Conservation (phyloP, 2,329 filamentous ascomycete species). For the Pestalotiopsis sp. region DNA sequence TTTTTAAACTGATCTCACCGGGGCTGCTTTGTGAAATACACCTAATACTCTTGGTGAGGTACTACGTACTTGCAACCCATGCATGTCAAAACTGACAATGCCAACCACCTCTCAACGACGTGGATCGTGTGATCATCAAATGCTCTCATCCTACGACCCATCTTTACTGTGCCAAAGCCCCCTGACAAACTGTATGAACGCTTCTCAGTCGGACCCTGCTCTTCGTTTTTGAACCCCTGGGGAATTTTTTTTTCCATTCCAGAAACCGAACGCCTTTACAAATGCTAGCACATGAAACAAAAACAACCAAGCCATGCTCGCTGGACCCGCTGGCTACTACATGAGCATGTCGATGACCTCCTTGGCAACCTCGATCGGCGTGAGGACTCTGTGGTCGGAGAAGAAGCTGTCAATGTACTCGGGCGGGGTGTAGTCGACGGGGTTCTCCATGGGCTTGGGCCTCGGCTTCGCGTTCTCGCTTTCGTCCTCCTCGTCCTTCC, state of each 20-base stretch:
- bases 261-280: conserved; percentile 1
- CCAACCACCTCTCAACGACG: not conserved
- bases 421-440: conserved; percentile 32
- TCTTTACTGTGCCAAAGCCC: not conserved
- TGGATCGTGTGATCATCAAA: not conserved
- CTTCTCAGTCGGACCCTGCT: not conserved
- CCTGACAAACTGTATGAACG: not conserved
- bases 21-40: not conserved
- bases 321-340: conserved; percentile 12
- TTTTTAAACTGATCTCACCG: not conserved
- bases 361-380: conserved; percentile 30
- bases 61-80: not conserved
- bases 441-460: conserved; percentile 17
- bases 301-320: conserved; percentile 5
- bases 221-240: not conserved
- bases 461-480: conserved; percentile 9
- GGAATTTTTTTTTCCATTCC: not conserved
- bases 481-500: conserved; percentile 16
- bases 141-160: not conserved
- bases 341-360: conserved; percentile 35
- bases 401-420: conserved; percentile 32
- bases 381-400: conserved; percentile 31
- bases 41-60: not conserved
- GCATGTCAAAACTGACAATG: not conserved
- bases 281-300: not conserved